Evolutionary conservation across 768 basidiomycete species (phyloP).

Genomic region (Phlegmacium glaucopus): DNA sequence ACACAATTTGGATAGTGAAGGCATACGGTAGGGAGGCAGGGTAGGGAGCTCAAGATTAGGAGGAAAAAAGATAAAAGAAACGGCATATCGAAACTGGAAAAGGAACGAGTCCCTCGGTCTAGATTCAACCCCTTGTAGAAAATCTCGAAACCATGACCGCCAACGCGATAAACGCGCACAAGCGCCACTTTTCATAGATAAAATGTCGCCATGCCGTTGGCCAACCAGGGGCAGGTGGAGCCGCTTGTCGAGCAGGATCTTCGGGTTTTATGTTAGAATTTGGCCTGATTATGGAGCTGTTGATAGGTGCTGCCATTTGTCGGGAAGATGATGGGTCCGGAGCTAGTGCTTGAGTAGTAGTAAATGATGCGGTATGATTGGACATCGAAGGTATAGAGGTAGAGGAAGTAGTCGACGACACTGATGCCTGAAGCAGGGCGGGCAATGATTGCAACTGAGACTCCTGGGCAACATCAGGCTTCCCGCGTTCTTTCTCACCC

Average conservation of each 20-base stretch:
- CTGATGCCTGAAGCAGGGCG: constrained; percentile 6
- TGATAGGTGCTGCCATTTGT: too few species aligned
- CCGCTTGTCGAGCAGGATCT: constrained; percentile 19
- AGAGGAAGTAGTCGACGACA: neutral
- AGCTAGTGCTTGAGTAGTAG: too few species aligned
- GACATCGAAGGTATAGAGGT: neutral
- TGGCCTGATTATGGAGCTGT: neutral
- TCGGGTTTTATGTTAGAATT: constrained; percentile 8
- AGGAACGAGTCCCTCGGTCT: neutral
- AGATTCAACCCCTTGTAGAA: constrained; percentile 45
- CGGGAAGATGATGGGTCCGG: too few species aligned
- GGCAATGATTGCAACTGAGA: constrained; percentile 13
- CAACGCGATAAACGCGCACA: constrained; percentile 74
- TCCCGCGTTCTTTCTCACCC: constrained; percentile 76
- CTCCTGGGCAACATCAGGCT: constrained; percentile 29
- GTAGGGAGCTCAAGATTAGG: neutral
- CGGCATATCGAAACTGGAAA: neutral
- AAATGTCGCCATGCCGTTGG: constrained; percentile 60
- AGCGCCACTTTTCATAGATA: constrained; percentile 82
- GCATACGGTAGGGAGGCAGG: too few species aligned
- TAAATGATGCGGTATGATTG: too few species aligned
- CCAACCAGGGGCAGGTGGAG: constrained; percentile 44
- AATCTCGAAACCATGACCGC: constrained; percentile 77
- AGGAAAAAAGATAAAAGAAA: neutral
- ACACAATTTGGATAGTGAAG: too few species aligned